Conservation (phyloP, 371 early-diverging fungal species). For the Conidiobolus incongruus region DNA sequence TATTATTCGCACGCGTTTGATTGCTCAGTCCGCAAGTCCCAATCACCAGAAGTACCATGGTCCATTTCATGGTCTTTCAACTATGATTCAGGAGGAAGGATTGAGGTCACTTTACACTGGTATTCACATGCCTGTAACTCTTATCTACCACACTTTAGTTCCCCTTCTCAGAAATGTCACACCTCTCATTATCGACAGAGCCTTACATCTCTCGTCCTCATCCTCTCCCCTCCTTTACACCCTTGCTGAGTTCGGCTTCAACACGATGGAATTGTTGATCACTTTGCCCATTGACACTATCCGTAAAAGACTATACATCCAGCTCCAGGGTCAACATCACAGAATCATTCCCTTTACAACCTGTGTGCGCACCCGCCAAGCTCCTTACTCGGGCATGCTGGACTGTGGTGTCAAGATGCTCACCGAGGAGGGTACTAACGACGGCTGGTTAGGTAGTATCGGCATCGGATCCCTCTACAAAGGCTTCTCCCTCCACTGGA, state of each 20-base stretch:
- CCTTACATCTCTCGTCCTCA: conserved; percentile 28
- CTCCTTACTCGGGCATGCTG: conserved; percentile 67
- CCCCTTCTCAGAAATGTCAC: conserved; percentile 44
- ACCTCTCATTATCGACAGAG: conserved; percentile 40
- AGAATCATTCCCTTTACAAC: conserved; percentile 32
- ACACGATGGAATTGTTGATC: conserved; percentile 37
- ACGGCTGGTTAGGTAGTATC: neutral
- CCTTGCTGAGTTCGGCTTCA: conserved; percentile 31
- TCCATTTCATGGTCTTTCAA: conserved; percentile 33
- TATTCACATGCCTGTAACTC: conserved; percentile 40
- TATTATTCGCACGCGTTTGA: conserved; percentile 38
- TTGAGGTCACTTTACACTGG: conserved; percentile 46
- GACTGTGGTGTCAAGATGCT: conserved; percentile 61
- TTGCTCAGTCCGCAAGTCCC: conserved; percentile 46
- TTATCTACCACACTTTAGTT: conserved; percentile 43
- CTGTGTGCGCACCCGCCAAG: conserved; percentile 36
- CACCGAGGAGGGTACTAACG: conserved; percentile 37
- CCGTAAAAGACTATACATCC: conserved; percentile 58
- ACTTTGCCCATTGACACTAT: conserved; percentile 75
- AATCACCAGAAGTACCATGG: conserved; percentile 48
- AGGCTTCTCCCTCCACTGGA: conserved; percentile 1
- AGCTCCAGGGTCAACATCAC: conserved; percentile 18
- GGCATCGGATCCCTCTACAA: neutral
- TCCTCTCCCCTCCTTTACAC: conserved; percentile 39
- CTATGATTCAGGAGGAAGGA: conserved; percentile 58